These are phyloP conservation scores for Parietaria judaica DNA, from an alignment of 306 rosid species.

Conservation along the genomic window DNA sequence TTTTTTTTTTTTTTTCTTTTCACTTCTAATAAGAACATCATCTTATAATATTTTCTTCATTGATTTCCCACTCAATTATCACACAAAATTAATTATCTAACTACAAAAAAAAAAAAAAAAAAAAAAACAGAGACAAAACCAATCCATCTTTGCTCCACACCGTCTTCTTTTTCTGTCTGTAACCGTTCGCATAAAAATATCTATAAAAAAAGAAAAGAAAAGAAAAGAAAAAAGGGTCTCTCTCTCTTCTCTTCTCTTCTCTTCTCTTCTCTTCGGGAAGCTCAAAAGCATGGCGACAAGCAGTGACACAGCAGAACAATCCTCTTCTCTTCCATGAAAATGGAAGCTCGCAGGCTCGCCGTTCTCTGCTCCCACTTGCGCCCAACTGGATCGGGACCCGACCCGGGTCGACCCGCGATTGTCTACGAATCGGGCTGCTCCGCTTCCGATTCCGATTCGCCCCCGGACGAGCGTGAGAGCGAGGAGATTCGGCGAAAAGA, in stretches of 20 bases:
- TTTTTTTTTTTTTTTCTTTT: neutral
- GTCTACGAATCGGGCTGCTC: constrained; percentile 24
- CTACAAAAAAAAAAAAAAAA: neutral
- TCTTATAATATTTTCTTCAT: neutral
- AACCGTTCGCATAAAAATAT: neutral
- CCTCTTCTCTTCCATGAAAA: constrained; percentile 15
- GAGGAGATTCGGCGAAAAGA: constrained; percentile 19
- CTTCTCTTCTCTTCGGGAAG: neutral
- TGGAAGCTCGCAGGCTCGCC: constrained; percentile 55
- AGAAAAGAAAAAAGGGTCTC: neutral
- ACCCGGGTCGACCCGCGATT: constrained; percentile 7
- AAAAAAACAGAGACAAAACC: neutral
- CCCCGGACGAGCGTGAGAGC: neutral
- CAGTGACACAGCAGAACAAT: neutral
- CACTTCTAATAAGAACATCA: neutral
- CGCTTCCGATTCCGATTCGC: constrained; percentile 8
- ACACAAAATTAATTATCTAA: neutral
- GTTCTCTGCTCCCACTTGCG: constrained; percentile 57
- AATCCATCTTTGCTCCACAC: neutral
- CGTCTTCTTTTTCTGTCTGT: neutral
- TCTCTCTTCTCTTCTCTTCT: no score
- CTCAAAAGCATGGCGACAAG: constrained; percentile 18
- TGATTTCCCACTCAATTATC: neutral
- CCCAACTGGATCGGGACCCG: constrained; percentile 20
- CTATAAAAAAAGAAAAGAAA: neutral